Evolutionary conservation across 179 eudicot genomes (phyloP), one percentile per base, ranked within the genome.

Genomic region (Patellifolia procumbens): DNA sequence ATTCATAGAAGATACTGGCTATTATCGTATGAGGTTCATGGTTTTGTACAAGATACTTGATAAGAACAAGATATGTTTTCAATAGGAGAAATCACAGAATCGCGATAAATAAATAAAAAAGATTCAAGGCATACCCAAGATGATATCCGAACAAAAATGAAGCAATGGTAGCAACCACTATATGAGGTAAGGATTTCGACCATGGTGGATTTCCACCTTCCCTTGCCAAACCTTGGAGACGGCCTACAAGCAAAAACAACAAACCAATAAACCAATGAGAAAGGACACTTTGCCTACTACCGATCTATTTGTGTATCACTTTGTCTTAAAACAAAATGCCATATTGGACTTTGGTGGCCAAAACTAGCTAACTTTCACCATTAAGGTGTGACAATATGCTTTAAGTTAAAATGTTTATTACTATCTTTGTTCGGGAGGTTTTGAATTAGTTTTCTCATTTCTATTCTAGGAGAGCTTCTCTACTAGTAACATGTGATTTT

Each of bases 101-200:
- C 19, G 22, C 16, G 31, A 35, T 26, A 28, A 8, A 34, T 35
- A 16, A 73, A 11, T 11, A 12, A 58, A 26, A 58, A 2, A 52
- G 13, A 64, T 7, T 45, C 11, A 51, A 43, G 7, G 69, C 93
- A 79, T 80, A 93, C 98, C 98, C 98, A 34, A 93, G 89, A 78
- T 93, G 98, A 83, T 92, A 93, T 58, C 97, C 98, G 85, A 89
- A 93, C 69, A 93, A 74, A 63, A 92, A 88, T 4, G 97, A 90
- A 0, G 98, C 83, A 67, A 93, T 75, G 46, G 88, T 81, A 75
- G 98, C 98, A 70, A 92, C 89, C 53, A 92, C 76, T 49, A 92
- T 81, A 79, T 93, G 98, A 48, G 97, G 97, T 59, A 93, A 84
- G 22, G 98, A 85, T 65, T 73, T 84, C 45, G 83, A 78, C 97